A percentile compares a stretch with the other conserved stretches of the same genome.
Evolutionary conservation across 139 green algal species (phyloP).

Genomic region (Chlorella ohadii): DNA sequence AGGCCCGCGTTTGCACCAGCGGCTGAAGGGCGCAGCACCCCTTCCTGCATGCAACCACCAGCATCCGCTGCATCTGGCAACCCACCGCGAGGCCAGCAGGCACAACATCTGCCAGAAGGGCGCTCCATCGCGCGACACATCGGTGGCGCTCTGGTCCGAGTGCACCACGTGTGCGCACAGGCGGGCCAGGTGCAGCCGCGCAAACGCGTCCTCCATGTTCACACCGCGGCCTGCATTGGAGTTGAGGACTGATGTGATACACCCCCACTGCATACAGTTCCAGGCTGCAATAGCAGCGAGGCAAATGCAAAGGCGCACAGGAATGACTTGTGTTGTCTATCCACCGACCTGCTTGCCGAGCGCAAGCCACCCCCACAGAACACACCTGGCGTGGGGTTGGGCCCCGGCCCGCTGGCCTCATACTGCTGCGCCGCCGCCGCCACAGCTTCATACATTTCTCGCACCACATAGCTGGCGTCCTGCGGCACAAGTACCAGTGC

Average conservation of each 20-base stretch:
- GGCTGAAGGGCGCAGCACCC: too few relatives aligned
- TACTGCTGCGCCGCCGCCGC: slow-evolving; percentile 41
- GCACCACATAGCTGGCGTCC: slow-evolving; percentile 36
- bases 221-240: slow-evolving; percentile 21
- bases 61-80: neutral
- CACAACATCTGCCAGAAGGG: slow-evolving; percentile 61
- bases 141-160: slow-evolving; percentile 57
- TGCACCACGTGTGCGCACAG: slow-evolving; percentile 72
- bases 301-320: too few relatives aligned
- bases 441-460: slow-evolving; percentile 36
- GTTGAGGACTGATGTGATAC: too few relatives aligned
- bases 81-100: slow-evolving; percentile 57
- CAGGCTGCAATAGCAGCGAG: too few relatives aligned
- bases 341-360: too few relatives aligned
- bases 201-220: slow-evolving; percentile 74
- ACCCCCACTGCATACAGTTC: too few relatives aligned
- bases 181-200: slow-evolving; percentile 76
- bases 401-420: slow-evolving; percentile 22
- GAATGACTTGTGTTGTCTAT: too few relatives aligned
- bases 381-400: slow-evolving; percentile 1
- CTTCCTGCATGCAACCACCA: neutral
- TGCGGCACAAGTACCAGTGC: neutral
- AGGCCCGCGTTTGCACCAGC: too few relatives aligned
- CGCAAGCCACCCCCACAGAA: too few relatives aligned
- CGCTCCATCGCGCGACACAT: slow-evolving; percentile 36